A percentile compares a stretch with the other conserved stretches of the same genome.
Evolutionary conservation across 2,329 filamentous ascomycete genomes (phyloP).

Genomic region (Trichoderma pleuroti): DNA sequence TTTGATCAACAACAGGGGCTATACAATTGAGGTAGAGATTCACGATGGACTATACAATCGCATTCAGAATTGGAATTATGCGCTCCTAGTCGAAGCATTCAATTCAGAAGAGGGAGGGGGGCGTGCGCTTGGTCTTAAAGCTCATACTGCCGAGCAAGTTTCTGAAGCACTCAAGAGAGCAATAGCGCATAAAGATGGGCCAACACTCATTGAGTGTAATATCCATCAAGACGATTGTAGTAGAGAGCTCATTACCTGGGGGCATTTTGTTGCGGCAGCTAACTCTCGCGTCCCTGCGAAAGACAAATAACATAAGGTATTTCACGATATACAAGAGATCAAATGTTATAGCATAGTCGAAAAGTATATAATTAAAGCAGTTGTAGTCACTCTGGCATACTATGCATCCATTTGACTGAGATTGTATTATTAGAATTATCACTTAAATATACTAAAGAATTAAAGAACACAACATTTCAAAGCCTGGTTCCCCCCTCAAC

Average conservation of each 20-base stretch:
- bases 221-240: background rate
- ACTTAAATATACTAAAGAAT: background rate
- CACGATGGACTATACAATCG: background rate
- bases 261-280: background rate
- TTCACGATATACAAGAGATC: background rate
- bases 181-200: background rate
- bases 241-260: background rate
- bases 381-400: background rate
- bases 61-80: background rate
- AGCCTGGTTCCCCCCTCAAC: background rate
- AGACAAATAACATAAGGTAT: background rate
- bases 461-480: background rate
- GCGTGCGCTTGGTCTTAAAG: background rate
- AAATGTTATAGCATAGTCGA: background rate
- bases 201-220: background rate
- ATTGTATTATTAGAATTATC: background rate
- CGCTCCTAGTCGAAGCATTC: background rate
- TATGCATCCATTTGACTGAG: background rate
- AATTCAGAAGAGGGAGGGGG: background rate
- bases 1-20: slow-evolving; percentile 15
- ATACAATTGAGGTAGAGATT: background rate
- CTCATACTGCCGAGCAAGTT: background rate
- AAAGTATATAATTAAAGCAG: background rate
- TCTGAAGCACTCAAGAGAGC: background rate
- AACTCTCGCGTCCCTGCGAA: background rate